phyloP scores from a whole-genome alignment of 306 rosid genomes.

The Medicago arabica region DNA sequence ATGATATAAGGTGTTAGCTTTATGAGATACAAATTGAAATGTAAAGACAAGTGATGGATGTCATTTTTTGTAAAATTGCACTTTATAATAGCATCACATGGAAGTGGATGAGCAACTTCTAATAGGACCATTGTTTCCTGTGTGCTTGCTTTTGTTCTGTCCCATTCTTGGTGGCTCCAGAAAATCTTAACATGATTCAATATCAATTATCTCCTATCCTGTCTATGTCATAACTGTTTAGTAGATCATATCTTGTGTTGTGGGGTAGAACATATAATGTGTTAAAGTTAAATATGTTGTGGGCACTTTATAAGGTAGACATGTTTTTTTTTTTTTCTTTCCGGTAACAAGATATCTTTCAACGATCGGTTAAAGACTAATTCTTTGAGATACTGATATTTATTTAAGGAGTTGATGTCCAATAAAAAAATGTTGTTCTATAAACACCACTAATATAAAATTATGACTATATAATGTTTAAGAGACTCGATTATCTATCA shows the following conservation, averaged over 20 bases:
- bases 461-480: too few species aligned
- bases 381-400: background rate
- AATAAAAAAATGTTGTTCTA: too few species aligned
- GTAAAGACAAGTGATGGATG: slow-evolving; percentile 19
- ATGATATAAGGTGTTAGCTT: slow-evolving; percentile 5
- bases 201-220: background rate
- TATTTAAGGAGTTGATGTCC: background rate
- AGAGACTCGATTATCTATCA: background rate
- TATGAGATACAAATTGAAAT: background rate
- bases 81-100: background rate
- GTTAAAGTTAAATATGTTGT: background rate
- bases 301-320: background rate
- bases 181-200: slow-evolving; percentile 31
- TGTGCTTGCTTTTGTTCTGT: slow-evolving; percentile 7
- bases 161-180: slow-evolving; percentile 15
- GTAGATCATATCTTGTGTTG: background rate
- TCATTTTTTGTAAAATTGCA: slow-evolving; percentile 1
- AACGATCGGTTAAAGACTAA: background rate
- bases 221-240: background rate
- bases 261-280: slow-evolving; percentile 7
- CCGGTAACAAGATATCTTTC: too few species aligned
- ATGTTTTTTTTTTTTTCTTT: background rate
- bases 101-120: background rate
- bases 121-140: background rate
- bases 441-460: too few species aligned